A percentile compares a stretch with the other conserved stretches of the same genome.
These are phyloP conservation scores for Candida silvicultrix DNA, from an alignment of 805 yeast species.

Conservation along the genomic window DNA sequence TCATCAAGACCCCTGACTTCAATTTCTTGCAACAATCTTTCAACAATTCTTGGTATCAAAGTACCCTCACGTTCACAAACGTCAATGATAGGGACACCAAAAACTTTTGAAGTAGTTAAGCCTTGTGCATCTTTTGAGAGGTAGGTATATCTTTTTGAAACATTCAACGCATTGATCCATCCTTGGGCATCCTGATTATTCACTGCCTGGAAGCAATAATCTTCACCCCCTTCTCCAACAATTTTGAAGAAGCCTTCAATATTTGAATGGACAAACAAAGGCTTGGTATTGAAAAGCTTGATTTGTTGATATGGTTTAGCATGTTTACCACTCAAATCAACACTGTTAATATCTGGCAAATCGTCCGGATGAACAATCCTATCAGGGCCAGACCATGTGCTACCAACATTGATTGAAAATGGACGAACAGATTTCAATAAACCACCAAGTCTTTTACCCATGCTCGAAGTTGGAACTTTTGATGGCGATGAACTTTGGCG, in stretches of 20 bases:
- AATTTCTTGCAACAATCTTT: conserved; percentile 61
- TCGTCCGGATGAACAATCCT: conserved; percentile 43
- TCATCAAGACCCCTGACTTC: conserved; percentile 87
- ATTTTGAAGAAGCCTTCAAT: conserved; percentile 37
- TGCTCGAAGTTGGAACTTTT: conserved; percentile 14
- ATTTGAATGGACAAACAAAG: conserved; percentile 29
- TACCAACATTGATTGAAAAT: conserved; percentile 45
- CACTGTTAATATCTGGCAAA: conserved; percentile 47
- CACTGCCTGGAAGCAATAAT: conserved; percentile 61
- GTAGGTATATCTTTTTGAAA: conserved; percentile 35
- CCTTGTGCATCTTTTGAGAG: conserved; percentile 34
- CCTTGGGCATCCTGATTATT: conserved; percentile 57
- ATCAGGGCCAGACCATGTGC: conserved; percentile 35
- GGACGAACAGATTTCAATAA: conserved; percentile 53
- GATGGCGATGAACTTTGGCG: conserved; percentile 17
- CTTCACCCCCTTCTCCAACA: conserved; percentile 40
- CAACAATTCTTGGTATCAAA: conserved; percentile 59
- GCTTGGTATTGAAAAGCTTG: conserved; percentile 36
- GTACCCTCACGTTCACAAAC: conserved; percentile 69
- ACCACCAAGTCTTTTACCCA: conserved; percentile 48
- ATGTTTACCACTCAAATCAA: conserved; percentile 30
- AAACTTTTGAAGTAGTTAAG: conserved; percentile 45
- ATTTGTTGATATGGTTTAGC: conserved; percentile 45
- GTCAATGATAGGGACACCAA: conserved; percentile 79
- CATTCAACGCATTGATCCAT: conserved; percentile 53